Percentiles rank a stretch among this genome's conserved stretches.
Conservation (phyloP, 2,329 filamentous ascomycete genomes). For the Stromatinia cepivora region DNA sequence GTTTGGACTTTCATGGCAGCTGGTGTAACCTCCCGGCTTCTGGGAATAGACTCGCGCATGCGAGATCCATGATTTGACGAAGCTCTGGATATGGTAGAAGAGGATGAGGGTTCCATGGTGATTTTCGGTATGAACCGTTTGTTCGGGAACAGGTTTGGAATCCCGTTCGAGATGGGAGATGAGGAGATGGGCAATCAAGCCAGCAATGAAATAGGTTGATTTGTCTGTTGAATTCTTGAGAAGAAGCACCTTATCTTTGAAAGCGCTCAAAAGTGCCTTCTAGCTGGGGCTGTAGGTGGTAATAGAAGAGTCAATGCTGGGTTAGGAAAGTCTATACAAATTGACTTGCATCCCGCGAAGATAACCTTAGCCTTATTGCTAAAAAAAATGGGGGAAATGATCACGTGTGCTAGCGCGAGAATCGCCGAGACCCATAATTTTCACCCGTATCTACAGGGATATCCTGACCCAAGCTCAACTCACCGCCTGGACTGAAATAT, state of each 20-base stretch:
- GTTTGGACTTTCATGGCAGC: neutral
- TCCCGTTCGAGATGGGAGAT: neutral
- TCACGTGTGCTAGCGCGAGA: neutral
- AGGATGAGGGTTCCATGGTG: slow-evolving; percentile 28
- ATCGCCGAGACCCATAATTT: neutral
- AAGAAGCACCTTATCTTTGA: neutral
- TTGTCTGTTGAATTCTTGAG: neutral
- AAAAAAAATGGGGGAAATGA: neutral
- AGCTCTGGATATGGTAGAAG: slow-evolving; percentile 15
- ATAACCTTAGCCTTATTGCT: slow-evolving; percentile 6
- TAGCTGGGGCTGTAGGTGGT: neutral
- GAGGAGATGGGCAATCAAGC: neutral
- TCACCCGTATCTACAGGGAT: too few relatives aligned
- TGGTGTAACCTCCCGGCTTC: slow-evolving; percentile 25
- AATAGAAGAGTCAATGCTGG: neutral
- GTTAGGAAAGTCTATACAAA: neutral
- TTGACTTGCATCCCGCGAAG: neutral
- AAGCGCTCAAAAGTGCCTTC: neutral
- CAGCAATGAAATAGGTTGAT: neutral
- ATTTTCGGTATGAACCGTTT: slow-evolving; percentile 8
- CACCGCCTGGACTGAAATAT: too few relatives aligned
- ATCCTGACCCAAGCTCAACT: too few relatives aligned
- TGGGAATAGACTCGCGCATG: slow-evolving; percentile 12
- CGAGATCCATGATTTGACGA: slow-evolving; percentile 15
- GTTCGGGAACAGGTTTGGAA: neutral